Base-by-base conservation (phyloP, 2,329 filamentous ascomycete genomes). In the Epichloe sibirici region DNA sequence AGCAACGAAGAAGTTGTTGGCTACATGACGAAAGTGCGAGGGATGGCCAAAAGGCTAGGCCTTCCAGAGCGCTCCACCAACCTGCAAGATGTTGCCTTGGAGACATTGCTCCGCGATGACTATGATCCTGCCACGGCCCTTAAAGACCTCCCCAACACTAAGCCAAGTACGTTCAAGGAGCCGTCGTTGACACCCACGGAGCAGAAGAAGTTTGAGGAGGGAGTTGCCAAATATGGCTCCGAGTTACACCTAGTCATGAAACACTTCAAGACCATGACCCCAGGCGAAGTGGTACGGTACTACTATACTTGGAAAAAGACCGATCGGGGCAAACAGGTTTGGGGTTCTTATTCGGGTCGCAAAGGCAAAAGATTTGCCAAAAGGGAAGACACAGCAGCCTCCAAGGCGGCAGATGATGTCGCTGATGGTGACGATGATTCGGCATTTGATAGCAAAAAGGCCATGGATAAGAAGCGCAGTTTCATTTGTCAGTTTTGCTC, bases 241-340 rank as follows among this genome's bases (percentile, higher is more conserved):
- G 93, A 98, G 69, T 82, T 95, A 61, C 80, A 88, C 58, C 78
- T 79, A 46, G 85, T 97, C 55, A 89, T 84, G 58, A 83, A 86
- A 59, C 87, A 95, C 66, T 88, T 96, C 62, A 90, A 89, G 67
- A 88, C 85, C 0, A 81, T 93, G 59, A 82, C 81, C 42, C 83
- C 90, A 56, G 83, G 85, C 49, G 81, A 88, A 54, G 85, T 96
- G 56, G 89, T 95, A 28, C 86, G 93, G 3, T 94, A 87, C 65
- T 98, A 97, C 69, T 98, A 98, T 66, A 88, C 88, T 58, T 98
- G 93, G 93, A 98, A 98, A 72, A 97, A 97, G 69, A 89, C 89
- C 0, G 78, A 85, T 2, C 83, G 85, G 54, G 93, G 93, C 42
- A 84, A 81, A 63, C 83, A 93, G 60, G 83, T 98, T 23, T 96